Percentiles rank a stretch among this genome's conserved stretches.
phyloP scores from a whole-genome alignment of 179 eudicot genomes.

The Pouteria campechiana region DNA sequence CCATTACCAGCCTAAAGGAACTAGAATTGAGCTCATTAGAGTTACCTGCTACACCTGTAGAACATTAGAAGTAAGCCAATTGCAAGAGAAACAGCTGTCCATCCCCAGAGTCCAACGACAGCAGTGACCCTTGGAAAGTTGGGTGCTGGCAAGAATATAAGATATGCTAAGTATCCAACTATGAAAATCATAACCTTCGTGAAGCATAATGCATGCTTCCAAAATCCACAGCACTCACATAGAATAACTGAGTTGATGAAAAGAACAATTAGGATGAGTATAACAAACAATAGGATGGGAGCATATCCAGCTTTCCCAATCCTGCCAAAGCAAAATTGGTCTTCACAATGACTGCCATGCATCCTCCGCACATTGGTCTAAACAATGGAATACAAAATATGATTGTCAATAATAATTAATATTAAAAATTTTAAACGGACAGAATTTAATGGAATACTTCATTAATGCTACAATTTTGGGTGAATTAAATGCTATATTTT shows the following conservation, averaged over 20 bases:
- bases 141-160: slow-evolving; percentile 45
- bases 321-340: slow-evolving; percentile 31
- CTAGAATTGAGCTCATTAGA: no score
- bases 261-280: slow-evolving; percentile 37
- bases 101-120: slow-evolving; percentile 84
- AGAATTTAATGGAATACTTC: no score
- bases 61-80: slow-evolving; percentile 65
- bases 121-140: slow-evolving; percentile 73
- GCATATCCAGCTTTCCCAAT: slow-evolving; percentile 52
- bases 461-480: no score
- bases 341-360: slow-evolving; percentile 32
- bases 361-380: slow-evolving; percentile 70
- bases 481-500: no score
- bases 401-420: no score
- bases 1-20: not conserved
- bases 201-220: not conserved
- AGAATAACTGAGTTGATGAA: slow-evolving; percentile 76
- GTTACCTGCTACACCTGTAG: slow-evolving; percentile 75
- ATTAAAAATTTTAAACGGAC: no score
- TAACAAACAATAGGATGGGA: slow-evolving; percentile 53
- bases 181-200: not conserved
- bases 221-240: slow-evolving; percentile 34
- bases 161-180: slow-evolving; percentile 4
- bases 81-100: slow-evolving; percentile 69
- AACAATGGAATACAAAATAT: no score